Base-by-base conservation (phyloP, 371 early-diverging fungal genomes). In the Nosema muscidifuracis region DNA sequence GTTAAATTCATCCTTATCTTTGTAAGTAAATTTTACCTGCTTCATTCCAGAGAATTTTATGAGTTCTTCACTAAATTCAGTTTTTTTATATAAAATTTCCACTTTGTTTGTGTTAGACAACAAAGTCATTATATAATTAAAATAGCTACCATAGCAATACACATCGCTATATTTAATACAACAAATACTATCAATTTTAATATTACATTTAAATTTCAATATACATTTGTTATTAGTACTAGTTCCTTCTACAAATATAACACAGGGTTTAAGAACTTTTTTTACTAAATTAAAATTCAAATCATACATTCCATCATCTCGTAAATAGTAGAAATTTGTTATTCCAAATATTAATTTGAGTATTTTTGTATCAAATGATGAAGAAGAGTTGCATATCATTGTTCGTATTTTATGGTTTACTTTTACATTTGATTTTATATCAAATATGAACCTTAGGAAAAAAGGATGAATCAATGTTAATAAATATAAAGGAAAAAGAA, bases 111-210 rank as follows among this genome's bases (percentile, higher is more conserved):
- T 40, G 16, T 57, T 58, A 42, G 79, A 77, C 20, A 80, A 53
- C 56, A 80, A 65, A 13, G 53, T 28, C 0, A 77, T 2, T 7
- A 77, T 28, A 40, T 75, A 80, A 42, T 64, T 57, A 28, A 65
- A 44, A 36, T 42, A 53, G 28, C 36, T 72, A 28, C 77, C 81
- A 56, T 73, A 73, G 31, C 61, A 20, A 47, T 67, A 74, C 56
- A 80, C 67, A 22, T 42, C 40, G 18, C 1, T 51, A 66, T 80
- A 80, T 40, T 42, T 80, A 20, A 80, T 58, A 13, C 71, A 76
- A n/a, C 66, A 68, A 2, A 71, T 67, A 67, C 60, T 31, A 62
- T 77, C 76, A 26, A 50, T 22, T 33, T 64, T 40, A 42, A 55
- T 31, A 28, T 50, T n/a, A 9, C 40, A 31, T 12, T 40, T 36